Evolutionary conservation across 108 stramenopile species (phyloP).

Genomic region (Skeletonema menzelii): DNA sequence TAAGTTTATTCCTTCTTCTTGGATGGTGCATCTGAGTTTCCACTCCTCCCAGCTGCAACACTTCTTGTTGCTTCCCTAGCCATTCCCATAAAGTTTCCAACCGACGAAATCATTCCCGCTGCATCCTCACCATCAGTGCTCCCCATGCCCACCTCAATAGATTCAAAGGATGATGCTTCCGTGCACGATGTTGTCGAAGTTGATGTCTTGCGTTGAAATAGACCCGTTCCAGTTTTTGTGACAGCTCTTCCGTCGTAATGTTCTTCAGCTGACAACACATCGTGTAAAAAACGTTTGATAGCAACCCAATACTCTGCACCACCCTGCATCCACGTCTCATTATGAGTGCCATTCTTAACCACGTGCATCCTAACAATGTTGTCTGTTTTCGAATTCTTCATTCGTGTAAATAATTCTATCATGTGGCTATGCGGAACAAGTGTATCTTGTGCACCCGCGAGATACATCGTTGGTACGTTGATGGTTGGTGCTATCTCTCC

Average conservation of each 20-base stretch:
- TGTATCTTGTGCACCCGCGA: constrained; percentile 88
- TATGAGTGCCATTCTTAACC: constrained; percentile 89
- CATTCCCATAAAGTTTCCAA: constrained; percentile 52
- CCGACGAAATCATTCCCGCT: constrained; percentile 36
- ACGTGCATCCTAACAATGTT: constrained; percentile 53
- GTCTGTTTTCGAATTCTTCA: constrained; percentile 26
- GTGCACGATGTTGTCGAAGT: not conserved
- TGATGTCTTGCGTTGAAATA: not conserved
- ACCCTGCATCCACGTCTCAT: constrained; percentile 92
- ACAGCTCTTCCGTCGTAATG: constrained; percentile 6
- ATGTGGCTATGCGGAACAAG: constrained; percentile 94
- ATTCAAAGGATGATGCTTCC: constrained; percentile 3
- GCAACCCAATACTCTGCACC: constrained; percentile 79
- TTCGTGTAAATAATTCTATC: constrained; percentile 58
- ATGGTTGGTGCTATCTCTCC: constrained; percentile 48
- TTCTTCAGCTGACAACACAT: constrained; percentile 24
- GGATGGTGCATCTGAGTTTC: not conserved
- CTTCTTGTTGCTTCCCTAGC: constrained; percentile 49
- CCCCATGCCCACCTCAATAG: constrained; percentile 24
- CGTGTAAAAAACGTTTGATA: constrained; percentile 46
- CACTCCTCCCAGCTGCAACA: constrained; percentile 6
- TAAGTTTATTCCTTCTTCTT: constrained; percentile 4
- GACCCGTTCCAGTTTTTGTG: not conserved
- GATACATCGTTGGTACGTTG: constrained; percentile 73
- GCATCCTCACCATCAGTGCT: constrained; percentile 26